These are phyloP conservation scores for Tolypocladium album DNA, from an alignment of 2,329 filamentous ascomycete species.

Conservation along the genomic window DNA sequence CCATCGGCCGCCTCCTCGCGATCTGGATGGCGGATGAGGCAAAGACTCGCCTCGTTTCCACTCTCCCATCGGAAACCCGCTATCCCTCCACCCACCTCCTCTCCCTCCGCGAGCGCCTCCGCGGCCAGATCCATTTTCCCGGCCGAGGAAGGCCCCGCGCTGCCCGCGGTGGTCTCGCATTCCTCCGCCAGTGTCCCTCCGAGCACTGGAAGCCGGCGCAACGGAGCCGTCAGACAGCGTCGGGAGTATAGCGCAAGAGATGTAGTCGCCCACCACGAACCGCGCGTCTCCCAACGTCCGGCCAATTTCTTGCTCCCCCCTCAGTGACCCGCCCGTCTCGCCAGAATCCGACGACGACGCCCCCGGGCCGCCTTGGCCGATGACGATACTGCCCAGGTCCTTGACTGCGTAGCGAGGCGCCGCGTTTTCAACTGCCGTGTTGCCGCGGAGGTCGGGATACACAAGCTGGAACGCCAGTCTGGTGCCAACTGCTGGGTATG, in stretches of 20 bases:
- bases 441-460: slow-evolving; percentile 58
- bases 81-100: slow-evolving; percentile 26
- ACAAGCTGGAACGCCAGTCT: slow-evolving; percentile 81
- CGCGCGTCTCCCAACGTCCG: slow-evolving; percentile 68
- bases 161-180: slow-evolving; percentile 12
- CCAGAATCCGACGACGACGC: slow-evolving; percentile 28
- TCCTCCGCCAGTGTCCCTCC: slow-evolving; percentile 11
- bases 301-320: slow-evolving; percentile 45
- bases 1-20: slow-evolving; percentile 18
- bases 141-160: slow-evolving; percentile 12
- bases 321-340: slow-evolving; percentile 18
- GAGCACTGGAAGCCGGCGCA: slow-evolving; percentile 42
- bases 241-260: slow-evolving; percentile 72
- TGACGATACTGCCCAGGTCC: slow-evolving; percentile 72
- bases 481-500: slow-evolving; percentile 66
- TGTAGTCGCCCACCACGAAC: slow-evolving; percentile 83
- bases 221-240: slow-evolving; percentile 66
- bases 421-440: slow-evolving; percentile 13
- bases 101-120: slow-evolving; percentile 24
- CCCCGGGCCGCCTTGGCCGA: slow-evolving; percentile 48
- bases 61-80: slow-evolving; percentile 40
- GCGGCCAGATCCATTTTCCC: slow-evolving; percentile 19
- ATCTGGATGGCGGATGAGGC: slow-evolving; percentile 37
- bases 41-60: slow-evolving; percentile 57
- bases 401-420: slow-evolving; percentile 58